Evolutionary conservation across 768 basidiomycete species (phyloP), one percentile per base, ranked within the genome.

Genomic region (Tulasnella sp.): DNA sequence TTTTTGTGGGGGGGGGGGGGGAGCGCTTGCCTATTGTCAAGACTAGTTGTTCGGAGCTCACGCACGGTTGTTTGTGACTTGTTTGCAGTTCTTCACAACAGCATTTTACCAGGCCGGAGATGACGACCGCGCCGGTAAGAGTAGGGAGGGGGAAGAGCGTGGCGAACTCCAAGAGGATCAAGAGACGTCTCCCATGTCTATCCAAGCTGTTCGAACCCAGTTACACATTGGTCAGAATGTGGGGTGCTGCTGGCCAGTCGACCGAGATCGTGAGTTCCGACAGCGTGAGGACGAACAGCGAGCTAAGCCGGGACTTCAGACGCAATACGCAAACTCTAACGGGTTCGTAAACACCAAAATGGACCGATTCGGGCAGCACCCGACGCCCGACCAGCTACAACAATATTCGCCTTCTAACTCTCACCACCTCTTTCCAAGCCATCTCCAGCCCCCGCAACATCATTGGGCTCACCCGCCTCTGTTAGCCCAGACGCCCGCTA

Each of bases 281-380:
- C 52, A 52, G 74, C 74, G 75, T 24, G 44, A 75, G 27, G 44
- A 56, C 46, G 75, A 56, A 27, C 75, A 75, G n/a, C 44, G 52
- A 36, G 34, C 34, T 19, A 46, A 75, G 0, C 39, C 48, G 38
- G 76, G 52, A 0, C 40, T 7, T 27, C 75, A 76, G 75, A 77
- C 31, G 48, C 76, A 77, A 18, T 58, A 56, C 76, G 34, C 48
- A 14, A 58, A n/a, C 76, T 34, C 76, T 24, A 77, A 77, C 39
- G 76, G 76, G 10, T 38, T 77, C 24, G 62, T 77, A 0, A 77
- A 77, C 38, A 71, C 42, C 19, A 77, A 77, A n/a, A 58, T 34
- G 16, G 76, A 77, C 58, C 39, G 38, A 19, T 77, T 77, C 76
- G 14, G 76, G 10, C 39, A 77, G 40, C 71, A 77, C 38, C 71